Base-by-base conservation (phyloP, 768 basidiomycete species). In the Termitomyces titanicus region DNA sequence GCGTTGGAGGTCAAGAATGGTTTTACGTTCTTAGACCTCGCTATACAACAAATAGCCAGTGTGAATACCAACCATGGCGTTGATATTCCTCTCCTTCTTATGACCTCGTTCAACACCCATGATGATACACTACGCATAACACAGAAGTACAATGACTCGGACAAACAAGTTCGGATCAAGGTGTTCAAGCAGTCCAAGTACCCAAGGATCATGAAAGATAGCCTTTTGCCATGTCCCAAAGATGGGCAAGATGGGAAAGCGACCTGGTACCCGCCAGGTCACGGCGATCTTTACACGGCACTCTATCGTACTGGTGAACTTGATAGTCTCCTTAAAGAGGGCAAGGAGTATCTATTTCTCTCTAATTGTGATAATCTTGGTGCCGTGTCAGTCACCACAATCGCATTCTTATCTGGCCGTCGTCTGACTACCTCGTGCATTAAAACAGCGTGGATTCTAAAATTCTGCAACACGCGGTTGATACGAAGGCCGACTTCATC, bases 21-120 rank as follows among this genome's bases (percentile, higher is more conserved):
- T 63, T 86, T 91, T 84, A 92, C 86, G 24, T 94, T 94, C 78
- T 79, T 94, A 57, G 93, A 94, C 68, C 78, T 95, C 45, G 83
- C 80, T 47, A 86, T 94, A 51, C 80, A 88, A 61, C 92, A 94
- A 72, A 88, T 94, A 63, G 89, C 94, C 76, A 84, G 90, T 71
- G 80, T 94, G 66, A 92, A 92, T 76, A 81, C 81, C 45, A 77
- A 77, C 24, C 73, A 83, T 65, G 79, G 79, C 63, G 82, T 86
- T 70, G 84, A 94, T 71, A 86, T 94, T 37, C 92, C 90, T 13
- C 85, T 94, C 64, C 83, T 94, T 70, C 81, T 94, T 64, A 92
- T 94, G 93, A 94, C 91, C 64, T 92, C 90, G 33, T 94, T 94
- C 80, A 92, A 91, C 77, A 94, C 92, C 24, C 86, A 91, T 67